phyloP scores from a whole-genome alignment of 257 asterid genomes.

The Solanum tarijense region DNA sequence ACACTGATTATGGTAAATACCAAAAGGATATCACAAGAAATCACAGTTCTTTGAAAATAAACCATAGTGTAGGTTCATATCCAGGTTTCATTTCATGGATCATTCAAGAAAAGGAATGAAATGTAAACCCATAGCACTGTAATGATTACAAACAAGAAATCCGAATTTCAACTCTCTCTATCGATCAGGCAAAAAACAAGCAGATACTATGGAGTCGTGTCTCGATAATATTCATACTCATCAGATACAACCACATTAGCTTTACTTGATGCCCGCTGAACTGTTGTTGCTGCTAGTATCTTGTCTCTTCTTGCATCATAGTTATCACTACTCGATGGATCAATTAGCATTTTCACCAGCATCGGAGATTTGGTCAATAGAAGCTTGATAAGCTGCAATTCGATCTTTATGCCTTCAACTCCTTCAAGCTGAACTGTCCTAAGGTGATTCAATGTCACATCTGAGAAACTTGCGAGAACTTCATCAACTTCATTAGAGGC shows the following conservation, averaged over 20 bases:
- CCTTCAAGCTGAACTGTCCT: background rate
- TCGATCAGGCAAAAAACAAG: background rate
- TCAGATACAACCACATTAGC: background rate
- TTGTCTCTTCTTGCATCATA: background rate
- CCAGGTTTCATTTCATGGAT: background rate
- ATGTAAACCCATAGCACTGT: background rate
- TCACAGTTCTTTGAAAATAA: background rate
- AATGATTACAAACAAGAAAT: background rate
- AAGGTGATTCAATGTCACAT: background rate
- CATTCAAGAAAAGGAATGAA: background rate
- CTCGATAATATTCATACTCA: background rate
- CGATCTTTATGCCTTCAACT: background rate
- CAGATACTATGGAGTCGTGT: background rate
- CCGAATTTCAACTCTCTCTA: background rate
- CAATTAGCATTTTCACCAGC: background rate
- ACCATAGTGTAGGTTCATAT: background rate
- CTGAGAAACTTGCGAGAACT: background rate
- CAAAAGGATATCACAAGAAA: background rate
- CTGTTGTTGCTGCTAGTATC: background rate
- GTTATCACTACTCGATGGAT: background rate
- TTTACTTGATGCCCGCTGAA: background rate
- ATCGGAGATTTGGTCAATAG: background rate
- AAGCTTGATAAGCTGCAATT: background rate
- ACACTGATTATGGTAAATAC: background rate
- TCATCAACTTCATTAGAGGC: background rate